Evolutionary conservation across 2,329 filamentous ascomycete species (phyloP), one percentile per base, ranked within the genome.

Genomic region (Sarocladiaceae sp.): DNA sequence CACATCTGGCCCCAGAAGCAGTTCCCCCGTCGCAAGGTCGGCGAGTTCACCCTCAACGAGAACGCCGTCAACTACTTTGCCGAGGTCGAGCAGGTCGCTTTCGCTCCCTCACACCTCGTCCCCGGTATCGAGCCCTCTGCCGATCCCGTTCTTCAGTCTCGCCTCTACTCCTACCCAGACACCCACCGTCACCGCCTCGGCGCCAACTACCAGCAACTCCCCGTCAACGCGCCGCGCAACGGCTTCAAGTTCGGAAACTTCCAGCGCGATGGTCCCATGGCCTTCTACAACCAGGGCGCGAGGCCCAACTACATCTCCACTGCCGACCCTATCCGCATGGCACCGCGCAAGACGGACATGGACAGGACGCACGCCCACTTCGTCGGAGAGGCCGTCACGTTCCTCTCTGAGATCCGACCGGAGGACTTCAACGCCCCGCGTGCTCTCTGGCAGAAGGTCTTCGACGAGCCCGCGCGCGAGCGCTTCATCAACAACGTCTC

Each of bases 1-100:
- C 83, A 85, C 62, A 72, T 82, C 53, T 85, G 81, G 80, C 81
- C 81, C 2, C 76, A 83, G 47, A 65, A 61, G 18, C 71, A 82
- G 37, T 76, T 81, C 21, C 82, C 82, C 2, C 66, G 83, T 11
- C 69, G 76, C 15, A 73, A 68, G 35, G 69, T 86, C 44, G 82
- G 81, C 40, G 72, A 73, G 47, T 62, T 86, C 47, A 82, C 76
- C 1, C 70, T 86, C 19, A 83, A 83, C 63, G 69, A 71, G 58
- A 85, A 85, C 56, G 66, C 72, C 1, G 62, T 74, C 44, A 85
- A 86, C 62, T 85, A 84, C 65, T 84, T 85, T 54, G 70, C 74
- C 37, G 82, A 88, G 55, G 75, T 83, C 37, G 82, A 86, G 58
- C 80, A 85, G 61, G 74, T 77, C 0, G 76, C 78, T 1, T 86